Conservation (phyloP, 2,329 filamentous ascomycete species). For the Zasmidium cellare region DNA sequence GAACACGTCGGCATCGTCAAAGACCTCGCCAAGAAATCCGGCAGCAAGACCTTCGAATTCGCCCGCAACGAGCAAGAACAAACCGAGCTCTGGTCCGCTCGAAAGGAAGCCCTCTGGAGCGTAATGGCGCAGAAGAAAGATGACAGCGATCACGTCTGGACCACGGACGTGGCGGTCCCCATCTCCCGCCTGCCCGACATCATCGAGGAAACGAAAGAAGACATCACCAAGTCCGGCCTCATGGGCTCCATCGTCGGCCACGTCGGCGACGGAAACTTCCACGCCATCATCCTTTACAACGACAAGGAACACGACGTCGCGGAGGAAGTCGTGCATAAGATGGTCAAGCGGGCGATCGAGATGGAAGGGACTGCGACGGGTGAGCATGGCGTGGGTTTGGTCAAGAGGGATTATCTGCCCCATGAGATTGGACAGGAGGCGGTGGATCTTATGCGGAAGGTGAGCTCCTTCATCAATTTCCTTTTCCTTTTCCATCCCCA, state of each 20-base stretch:
- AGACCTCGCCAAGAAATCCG: constrained; percentile 58
- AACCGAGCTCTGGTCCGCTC: constrained; percentile 70
- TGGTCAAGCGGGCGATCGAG: constrained; percentile 83
- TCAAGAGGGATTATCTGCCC: constrained; percentile 80
- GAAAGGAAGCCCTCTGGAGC: constrained; percentile 74
- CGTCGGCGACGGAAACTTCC: constrained; percentile 75
- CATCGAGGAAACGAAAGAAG: constrained; percentile 72
- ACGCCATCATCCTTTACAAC: constrained; percentile 66
- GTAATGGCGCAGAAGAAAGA: constrained; percentile 65
- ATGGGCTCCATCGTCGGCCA: constrained; percentile 69
- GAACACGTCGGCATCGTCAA: constrained; percentile 73
- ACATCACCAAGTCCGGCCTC: constrained; percentile 63
- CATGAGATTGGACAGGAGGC: constrained; percentile 74
- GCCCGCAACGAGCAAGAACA: constrained; percentile 65
- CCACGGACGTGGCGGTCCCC: constrained; percentile 78
- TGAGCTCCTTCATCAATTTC: constrained; percentile 39
- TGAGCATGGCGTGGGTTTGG: constrained; percentile 79
- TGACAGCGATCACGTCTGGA: constrained; percentile 68
- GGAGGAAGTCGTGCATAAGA: constrained; percentile 72
- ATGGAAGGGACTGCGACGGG: constrained; percentile 80
- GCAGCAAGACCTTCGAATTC: constrained; percentile 69
- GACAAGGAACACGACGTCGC: constrained; percentile 67
- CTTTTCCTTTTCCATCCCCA: neutral
- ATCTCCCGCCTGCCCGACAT: constrained; percentile 70
- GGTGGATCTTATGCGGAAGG: constrained; percentile 80